Conservation (phyloP, 805 yeast genomes). For the Debaryomyces prosopidis region DNA sequence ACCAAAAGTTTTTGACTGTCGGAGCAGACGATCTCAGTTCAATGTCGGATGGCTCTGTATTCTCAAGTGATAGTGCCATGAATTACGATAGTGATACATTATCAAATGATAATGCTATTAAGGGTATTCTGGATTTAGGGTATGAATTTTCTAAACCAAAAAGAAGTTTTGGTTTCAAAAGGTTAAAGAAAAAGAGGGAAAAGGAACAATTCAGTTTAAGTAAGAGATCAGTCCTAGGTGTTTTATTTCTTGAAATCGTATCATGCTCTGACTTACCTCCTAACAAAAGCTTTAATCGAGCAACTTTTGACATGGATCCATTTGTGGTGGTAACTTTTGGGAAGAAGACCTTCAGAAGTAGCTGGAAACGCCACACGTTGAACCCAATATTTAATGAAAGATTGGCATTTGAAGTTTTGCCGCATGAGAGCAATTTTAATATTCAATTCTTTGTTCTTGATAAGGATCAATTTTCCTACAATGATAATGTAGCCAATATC, state of each 20-base stretch:
- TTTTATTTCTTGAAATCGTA: slow-evolving; percentile 72
- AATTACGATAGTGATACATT: slow-evolving; percentile 1
- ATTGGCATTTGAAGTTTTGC: slow-evolving; percentile 72
- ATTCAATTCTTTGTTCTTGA: slow-evolving; percentile 77
- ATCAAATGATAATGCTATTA: background rate
- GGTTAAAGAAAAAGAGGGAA: slow-evolving; percentile 8
- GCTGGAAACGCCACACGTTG: slow-evolving; percentile 78
- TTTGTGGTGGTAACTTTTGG: slow-evolving; percentile 92
- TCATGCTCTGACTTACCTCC: slow-evolving; percentile 82
- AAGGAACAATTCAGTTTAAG: slow-evolving; percentile 32
- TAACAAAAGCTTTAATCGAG: slow-evolving; percentile 62
- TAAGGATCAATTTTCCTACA: slow-evolving; percentile 77
- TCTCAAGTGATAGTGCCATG: slow-evolving; percentile 7
- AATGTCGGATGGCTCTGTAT: slow-evolving; percentile 14
- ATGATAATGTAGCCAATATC: slow-evolving; percentile 77
- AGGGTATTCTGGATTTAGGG: slow-evolving; percentile 11
- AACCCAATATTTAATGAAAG: slow-evolving; percentile 83
- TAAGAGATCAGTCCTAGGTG: slow-evolving; percentile 55
- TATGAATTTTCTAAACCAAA: slow-evolving; percentile 8
- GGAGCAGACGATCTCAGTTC: slow-evolving; percentile 18
- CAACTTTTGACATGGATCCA: slow-evolving; percentile 94
- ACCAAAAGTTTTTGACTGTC: background rate
- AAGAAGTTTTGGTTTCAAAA: slow-evolving; percentile 1
- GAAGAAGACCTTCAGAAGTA: slow-evolving; percentile 80
- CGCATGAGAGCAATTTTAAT: slow-evolving; percentile 64